Evolutionary conservation across 2,329 filamentous ascomycete species (phyloP).

Genomic region (Phialemonium atrogriseum): DNA sequence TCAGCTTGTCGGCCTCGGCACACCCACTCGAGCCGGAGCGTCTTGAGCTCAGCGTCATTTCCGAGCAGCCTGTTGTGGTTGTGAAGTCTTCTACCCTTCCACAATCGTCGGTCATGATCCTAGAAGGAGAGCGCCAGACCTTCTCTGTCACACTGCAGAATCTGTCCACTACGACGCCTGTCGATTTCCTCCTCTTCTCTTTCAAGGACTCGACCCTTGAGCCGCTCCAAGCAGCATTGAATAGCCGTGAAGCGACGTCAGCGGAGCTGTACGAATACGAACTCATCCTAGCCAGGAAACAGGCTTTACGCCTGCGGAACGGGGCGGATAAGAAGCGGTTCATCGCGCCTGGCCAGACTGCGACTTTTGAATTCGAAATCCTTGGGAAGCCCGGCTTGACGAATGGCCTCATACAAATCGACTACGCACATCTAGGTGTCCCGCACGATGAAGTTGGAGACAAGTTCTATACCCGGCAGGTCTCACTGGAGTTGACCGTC

Average conservation of each 20-base stretch:
- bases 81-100: constrained; percentile 70
- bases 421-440: constrained; percentile 76
- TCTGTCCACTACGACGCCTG: constrained; percentile 58
- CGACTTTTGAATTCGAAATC: constrained; percentile 74
- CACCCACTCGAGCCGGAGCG: constrained; percentile 35
- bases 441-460: constrained; percentile 59
- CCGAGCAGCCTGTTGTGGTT: constrained; percentile 66
- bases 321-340: constrained; percentile 43
- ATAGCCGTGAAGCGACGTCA: constrained; percentile 66
- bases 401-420: constrained; percentile 69
- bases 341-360: constrained; percentile 59
- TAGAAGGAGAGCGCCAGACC: constrained; percentile 75
- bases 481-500: constrained; percentile 71
- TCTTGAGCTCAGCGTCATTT: constrained; percentile 66
- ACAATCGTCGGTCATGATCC: constrained; percentile 81
- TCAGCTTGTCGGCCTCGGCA: constrained; percentile 25
- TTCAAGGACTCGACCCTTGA: constrained; percentile 83
- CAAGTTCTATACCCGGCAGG: constrained; percentile 75
- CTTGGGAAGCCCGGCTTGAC: constrained; percentile 80
- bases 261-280: constrained; percentile 83
- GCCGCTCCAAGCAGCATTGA: constrained; percentile 65
- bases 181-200: constrained; percentile 78
- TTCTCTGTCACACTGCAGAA: constrained; percentile 81
- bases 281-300: constrained; percentile 65
- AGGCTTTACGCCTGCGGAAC: constrained; percentile 52